Evolutionary conservation across 306 rosid species (phyloP).

Genomic region (Castanea crenata): DNA sequence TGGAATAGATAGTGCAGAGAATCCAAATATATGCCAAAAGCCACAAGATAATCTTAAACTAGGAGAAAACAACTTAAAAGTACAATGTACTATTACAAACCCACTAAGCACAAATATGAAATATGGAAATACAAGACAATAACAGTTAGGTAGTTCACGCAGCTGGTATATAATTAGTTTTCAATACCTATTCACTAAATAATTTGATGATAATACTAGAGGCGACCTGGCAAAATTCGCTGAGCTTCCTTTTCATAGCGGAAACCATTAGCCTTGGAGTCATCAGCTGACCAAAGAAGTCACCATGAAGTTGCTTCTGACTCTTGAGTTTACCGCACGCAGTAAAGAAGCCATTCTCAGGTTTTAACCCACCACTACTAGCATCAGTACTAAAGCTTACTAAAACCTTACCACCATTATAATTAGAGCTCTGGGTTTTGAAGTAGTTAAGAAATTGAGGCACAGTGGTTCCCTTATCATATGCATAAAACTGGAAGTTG

Average conservation of each 20-base stretch:
- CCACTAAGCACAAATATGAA: no score
- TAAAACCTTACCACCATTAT: conserved; percentile 62
- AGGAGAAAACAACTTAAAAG: no score
- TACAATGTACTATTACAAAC: no score
- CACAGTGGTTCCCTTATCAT: conserved; percentile 58
- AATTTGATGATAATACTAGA: conserved; percentile 10
- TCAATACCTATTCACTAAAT: not conserved
- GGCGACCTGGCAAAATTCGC: conserved; percentile 42
- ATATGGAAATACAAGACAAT: no score
- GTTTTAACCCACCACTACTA: conserved; percentile 55
- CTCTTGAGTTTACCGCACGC: conserved; percentile 51
- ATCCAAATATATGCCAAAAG: no score
- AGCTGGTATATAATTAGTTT: no score
- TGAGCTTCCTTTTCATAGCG: conserved; percentile 68
- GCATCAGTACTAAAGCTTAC: conserved; percentile 63
- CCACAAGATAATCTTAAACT: no score
- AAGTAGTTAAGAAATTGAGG: conserved; percentile 51
- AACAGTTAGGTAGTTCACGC: no score
- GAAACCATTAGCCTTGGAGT: conserved; percentile 56
- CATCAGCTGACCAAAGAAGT: conserved; percentile 88
- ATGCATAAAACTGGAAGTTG: conserved; percentile 83
- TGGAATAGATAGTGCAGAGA: not conserved
- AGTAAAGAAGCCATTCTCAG: conserved; percentile 52
- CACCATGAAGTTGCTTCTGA: conserved; percentile 53
- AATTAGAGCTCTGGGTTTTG: conserved; percentile 55